Evolutionary conservation across 2,329 filamentous ascomycete species (phyloP), one percentile per base, ranked within the genome.

Genomic region (Paecilomyces sp.): DNA sequence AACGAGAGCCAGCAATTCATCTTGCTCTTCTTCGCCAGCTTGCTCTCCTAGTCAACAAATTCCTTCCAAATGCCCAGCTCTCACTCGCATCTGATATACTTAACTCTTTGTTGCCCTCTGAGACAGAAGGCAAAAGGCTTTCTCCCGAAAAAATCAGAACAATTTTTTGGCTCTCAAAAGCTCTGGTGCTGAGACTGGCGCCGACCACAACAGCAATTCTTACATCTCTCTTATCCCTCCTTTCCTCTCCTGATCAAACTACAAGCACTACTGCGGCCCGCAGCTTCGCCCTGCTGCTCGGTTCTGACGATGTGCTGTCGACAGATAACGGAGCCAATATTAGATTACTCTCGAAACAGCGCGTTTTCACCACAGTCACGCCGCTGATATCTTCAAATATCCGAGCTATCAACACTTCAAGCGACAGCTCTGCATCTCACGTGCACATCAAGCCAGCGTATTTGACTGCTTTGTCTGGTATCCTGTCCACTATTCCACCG

Each of bases 301-400:
- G 83, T 28, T 79, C 84, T 2, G 85, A 88, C 64, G 83, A 87
- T 62, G 75, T 88, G 24, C 73, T 89, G 36, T 84, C 79, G 12
- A 80, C 83, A 61, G 73, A 79, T 41, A 88, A 88, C 65, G 81
- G 85, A 62, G 87, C 85, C 61, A 79, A 80, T 18, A 81, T 88
- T 41, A 83, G 85, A 3, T 77, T 85, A 3, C 76, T 89, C 2
- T 82, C 84, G 64, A 87, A 85, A 67, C 86, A 89, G 66, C 85
- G 83, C 62, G 79, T 83, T 50, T 88, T 89, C 72, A 80, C 79
- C 31, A 81, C 84, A 15, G 76, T 85, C 3, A 77, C 85, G 1
- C 85, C 86, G 0, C 71, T 79, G 31, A 82, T 88, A 56, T 80
- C 83, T 3, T 71, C 77, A 28, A 75, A 77, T 3, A 84, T 86